phyloP scores from a whole-genome alignment of 768 basidiomycete genomes.

The Suillus alpinus region DNA sequence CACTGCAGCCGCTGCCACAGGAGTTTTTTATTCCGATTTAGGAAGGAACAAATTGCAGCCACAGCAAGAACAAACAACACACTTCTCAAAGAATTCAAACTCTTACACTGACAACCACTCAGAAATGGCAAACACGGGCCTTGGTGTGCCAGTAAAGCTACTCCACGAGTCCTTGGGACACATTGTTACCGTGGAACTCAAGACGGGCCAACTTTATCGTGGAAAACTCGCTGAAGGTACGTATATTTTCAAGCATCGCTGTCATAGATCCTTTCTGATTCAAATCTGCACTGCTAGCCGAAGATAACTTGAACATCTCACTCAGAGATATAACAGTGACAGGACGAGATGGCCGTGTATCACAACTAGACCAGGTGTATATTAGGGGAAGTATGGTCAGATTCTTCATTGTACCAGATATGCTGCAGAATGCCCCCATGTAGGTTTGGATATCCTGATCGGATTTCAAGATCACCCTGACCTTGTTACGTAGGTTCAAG shows the following conservation, averaged over 20 bases:
- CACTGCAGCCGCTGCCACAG: neutral
- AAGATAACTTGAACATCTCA: conserved; percentile 97
- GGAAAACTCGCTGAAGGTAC: conserved; percentile 96
- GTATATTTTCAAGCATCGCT: conserved; percentile 15
- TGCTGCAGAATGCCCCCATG: conserved; percentile 99
- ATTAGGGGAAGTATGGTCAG: conserved; percentile 97
- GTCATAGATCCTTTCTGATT: conserved; percentile 18
- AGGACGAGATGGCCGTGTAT: conserved; percentile 95
- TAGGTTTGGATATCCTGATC: conserved; percentile 40
- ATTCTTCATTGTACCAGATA: conserved; percentile 99
- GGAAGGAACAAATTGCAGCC: neutral
- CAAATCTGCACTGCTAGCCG: conserved; percentile 54
- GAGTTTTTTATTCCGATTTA: neutral
- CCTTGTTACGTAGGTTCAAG: conserved; percentile 76
- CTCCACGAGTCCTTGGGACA: conserved; percentile 96
- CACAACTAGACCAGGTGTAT: conserved; percentile 98
- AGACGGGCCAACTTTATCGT: conserved; percentile 95
- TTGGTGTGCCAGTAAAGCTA: conserved; percentile 95
- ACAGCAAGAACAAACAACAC: conserved; percentile 9
- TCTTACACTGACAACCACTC: conserved; percentile 10
- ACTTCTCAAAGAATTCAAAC: conserved; percentile 16
- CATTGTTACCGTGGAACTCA: conserved; percentile 95
- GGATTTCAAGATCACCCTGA: conserved; percentile 6
- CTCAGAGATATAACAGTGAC: conserved; percentile 97
- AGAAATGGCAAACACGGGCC: conserved; percentile 49